phyloP scores from a whole-genome alignment of 371 early-diverging fungal genomes.

The Vairimorpha apis region DNA sequence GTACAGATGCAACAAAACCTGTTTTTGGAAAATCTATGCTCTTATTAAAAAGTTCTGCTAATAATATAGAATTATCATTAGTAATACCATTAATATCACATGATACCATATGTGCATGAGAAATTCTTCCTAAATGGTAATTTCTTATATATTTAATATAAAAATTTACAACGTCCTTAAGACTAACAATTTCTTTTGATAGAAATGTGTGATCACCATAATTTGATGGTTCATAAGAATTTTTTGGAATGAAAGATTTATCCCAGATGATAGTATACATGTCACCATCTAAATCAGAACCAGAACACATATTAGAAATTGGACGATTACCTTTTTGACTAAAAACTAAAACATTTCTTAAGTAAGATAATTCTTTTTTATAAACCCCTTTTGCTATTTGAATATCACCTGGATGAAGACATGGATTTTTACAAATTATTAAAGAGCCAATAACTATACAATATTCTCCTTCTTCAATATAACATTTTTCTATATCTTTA shows the following conservation, averaged over 20 bases:
- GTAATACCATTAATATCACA: slow-evolving; percentile 67
- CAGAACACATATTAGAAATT: slow-evolving; percentile 71
- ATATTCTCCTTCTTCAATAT: slow-evolving; percentile 20
- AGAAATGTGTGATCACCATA: slow-evolving; percentile 62
- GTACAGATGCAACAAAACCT: slow-evolving; percentile 65
- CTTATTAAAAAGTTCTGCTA: slow-evolving; percentile 69
- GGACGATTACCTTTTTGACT: slow-evolving; percentile 69
- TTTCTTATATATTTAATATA: slow-evolving; percentile 70
- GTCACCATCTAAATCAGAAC: slow-evolving; percentile 79
- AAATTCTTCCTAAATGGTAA: slow-evolving; percentile 71
- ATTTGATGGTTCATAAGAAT: slow-evolving; percentile 66
- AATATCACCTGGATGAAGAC: slow-evolving; percentile 75
- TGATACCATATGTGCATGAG: slow-evolving; percentile 69
- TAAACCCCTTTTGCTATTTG: slow-evolving; percentile 69
- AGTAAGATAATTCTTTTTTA: slow-evolving; percentile 65
- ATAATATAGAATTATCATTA: slow-evolving; percentile 64
- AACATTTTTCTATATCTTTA: too few species aligned
- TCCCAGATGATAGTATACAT: slow-evolving; percentile 68
- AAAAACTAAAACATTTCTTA: slow-evolving; percentile 71
- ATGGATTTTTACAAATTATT: slow-evolving; percentile 69
- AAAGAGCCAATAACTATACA: slow-evolving; percentile 55
- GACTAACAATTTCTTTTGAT: slow-evolving; percentile 62
- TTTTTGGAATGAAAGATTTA: slow-evolving; percentile 65
- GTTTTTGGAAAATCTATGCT: slow-evolving; percentile 70
- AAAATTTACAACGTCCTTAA: slow-evolving; percentile 66